Evolutionary conservation across 2,329 filamentous ascomycete genomes (phyloP), one percentile per base, ranked within the genome.

Genomic region (Macroventuria anomochaeta): DNA sequence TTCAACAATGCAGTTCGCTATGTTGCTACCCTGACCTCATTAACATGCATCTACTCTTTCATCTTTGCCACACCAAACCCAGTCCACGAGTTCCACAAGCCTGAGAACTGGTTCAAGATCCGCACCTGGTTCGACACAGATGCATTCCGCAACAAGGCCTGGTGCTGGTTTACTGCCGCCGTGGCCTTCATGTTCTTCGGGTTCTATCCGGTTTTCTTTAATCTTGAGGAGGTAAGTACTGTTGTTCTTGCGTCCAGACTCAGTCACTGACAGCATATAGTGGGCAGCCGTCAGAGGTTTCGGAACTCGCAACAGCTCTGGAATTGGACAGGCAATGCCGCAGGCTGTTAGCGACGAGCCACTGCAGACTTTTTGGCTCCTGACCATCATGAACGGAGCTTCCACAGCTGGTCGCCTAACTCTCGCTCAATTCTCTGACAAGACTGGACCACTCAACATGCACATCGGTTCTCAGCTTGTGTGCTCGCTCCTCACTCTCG

Each of bases 121-220:
- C 59, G 61, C 7, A 75, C 76, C 7, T 79, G 76, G 76, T 66
- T 80, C 21, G 80, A 82, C 51, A 70, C 63, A 1, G 66, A 75
- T 18, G 80, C 79, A 0, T 78, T 81, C 62, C 61, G 59, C 26
- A 76, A 79, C 64, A 67, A 65, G 18, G 65, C 78, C 2, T 82
- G 76, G 58, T 67, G 64, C 48, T 80, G 75, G 71, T 77, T 80
- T 55, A 75, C 74, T 18, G 76, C 74, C 2, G 70, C 74, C 5
- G 75, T 81, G n/a, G 70, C 74, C 1, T 77, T 79, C 56, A 69
- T 81, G 39, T 82, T 81, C 70, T 74, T 81, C 41, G 80, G 80
- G 18, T 82, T 81, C 63, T 82, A 82, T 55, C 76, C 78, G 3
- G 68, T 82, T 17, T 81, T 81, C 69, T 82, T 82, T 72, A 81